phyloP scores from a whole-genome alignment of 2,329 filamentous ascomycete genomes.

The Colletotrichum sp. region DNA sequence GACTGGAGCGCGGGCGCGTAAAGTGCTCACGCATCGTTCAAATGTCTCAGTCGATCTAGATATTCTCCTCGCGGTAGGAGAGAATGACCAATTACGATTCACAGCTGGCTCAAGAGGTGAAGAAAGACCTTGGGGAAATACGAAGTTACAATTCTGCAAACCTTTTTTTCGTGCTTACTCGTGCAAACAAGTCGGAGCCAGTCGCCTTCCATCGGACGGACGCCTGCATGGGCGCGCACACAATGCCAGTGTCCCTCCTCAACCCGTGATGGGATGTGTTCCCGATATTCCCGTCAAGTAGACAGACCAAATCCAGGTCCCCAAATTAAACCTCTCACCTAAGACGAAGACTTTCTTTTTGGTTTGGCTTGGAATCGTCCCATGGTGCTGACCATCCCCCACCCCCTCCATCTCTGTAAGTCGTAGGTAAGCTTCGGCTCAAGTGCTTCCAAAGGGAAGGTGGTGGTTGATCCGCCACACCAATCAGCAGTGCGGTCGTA shows the following conservation, averaged over 20 bases:
- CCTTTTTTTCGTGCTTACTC: not conserved
- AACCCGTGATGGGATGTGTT: not conserved
- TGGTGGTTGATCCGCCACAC: not conserved
- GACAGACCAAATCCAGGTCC: not conserved
- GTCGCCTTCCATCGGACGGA: not conserved
- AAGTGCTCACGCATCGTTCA: not conserved
- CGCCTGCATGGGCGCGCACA: not conserved
- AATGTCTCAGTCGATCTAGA: not conserved
- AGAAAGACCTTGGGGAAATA: not conserved
- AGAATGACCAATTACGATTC: not conserved
- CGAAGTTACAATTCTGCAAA: not conserved
- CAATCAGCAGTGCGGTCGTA: not conserved
- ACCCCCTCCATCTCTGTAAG: not conserved
- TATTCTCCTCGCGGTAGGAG: not conserved
- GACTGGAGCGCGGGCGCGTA: not conserved
- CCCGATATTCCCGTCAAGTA: not conserved
- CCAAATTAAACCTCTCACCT: not conserved
- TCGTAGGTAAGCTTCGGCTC: conserved; percentile 7
- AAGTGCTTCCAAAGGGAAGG: conserved; percentile 11
- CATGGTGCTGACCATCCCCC: not conserved
- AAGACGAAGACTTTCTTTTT: not conserved
- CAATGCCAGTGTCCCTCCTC: not conserved
- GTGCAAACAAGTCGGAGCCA: not conserved
- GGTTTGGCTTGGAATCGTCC: not conserved
- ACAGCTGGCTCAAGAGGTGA: not conserved